Conservation (phyloP, 345 rosid genomes). For the Salix caprea region DNA sequence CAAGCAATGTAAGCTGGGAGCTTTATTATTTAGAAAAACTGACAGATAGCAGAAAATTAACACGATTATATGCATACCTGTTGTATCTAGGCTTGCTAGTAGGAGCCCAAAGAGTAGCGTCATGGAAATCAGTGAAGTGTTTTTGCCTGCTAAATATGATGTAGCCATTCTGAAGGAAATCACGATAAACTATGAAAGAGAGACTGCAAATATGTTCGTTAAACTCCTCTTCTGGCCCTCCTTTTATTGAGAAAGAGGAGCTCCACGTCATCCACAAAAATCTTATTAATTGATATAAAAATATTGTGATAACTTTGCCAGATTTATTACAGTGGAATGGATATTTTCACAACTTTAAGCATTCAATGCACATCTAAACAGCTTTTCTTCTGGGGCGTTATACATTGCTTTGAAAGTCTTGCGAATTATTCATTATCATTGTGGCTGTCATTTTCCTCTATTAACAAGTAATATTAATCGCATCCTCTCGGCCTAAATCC, state of each 20-base stretch:
- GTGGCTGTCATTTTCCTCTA: not conserved
- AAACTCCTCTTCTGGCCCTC: not conserved
- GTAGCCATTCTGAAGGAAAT: not conserved
- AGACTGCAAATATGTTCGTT: not conserved
- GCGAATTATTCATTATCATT: not conserved
- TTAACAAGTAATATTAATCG: not conserved
- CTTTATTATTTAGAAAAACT: not conserved
- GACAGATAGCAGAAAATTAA: not conserved
- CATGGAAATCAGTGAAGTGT: not conserved
- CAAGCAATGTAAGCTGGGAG: no score
- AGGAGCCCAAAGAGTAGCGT: constrained; percentile 11
- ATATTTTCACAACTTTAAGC: not conserved
- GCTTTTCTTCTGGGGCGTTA: not conserved
- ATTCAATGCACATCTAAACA: not conserved
- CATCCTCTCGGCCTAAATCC: not conserved
- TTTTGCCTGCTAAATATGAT: not conserved
- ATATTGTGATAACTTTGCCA: not conserved
- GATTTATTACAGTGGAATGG: not conserved
- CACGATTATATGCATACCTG: constrained; percentile 4
- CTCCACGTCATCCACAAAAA: no score
- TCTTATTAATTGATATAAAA: no score
- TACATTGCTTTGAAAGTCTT: not conserved
- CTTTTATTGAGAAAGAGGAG: not conserved
- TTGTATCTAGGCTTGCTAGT: constrained; percentile 8
- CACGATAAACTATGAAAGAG: not conserved